These are phyloP conservation scores for Mycena crocata DNA, from an alignment of 768 basidiomycete genomes.

Conservation along the genomic window DNA sequence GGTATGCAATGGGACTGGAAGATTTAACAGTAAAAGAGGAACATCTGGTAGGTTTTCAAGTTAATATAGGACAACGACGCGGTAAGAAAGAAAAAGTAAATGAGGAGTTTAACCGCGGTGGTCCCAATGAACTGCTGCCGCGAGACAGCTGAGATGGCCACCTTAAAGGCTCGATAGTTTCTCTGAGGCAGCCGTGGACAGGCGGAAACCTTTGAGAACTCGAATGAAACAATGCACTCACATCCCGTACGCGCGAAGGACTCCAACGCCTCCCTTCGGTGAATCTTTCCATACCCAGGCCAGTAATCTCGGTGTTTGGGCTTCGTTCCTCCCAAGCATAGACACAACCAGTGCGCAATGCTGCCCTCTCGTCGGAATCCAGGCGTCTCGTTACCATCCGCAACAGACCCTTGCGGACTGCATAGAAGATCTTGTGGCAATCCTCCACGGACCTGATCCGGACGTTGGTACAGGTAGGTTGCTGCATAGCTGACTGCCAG, in stretches of 20 bases:
- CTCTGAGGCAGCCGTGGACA: too few species aligned
- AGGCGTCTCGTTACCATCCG: conserved; percentile 82
- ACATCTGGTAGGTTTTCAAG: conserved; percentile 64
- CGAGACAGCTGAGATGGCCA: too few species aligned
- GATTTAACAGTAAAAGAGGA: conserved; percentile 88
- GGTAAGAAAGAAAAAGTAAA: too few species aligned
- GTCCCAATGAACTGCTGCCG: too few species aligned
- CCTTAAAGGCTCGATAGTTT: too few species aligned
- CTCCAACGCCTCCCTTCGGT: conserved; percentile 89
- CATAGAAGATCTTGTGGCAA: conserved; percentile 86
- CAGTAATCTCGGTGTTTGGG: conserved; percentile 79
- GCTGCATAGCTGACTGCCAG: conserved; percentile 55
- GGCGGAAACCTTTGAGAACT: too few species aligned
- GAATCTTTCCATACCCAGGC: conserved; percentile 86
- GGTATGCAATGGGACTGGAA: conserved; percentile 62
- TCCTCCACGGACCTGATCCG: conserved; percentile 83
- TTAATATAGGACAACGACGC: conserved; percentile 9
- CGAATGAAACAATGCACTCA: conserved; percentile 50
- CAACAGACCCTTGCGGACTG: conserved; percentile 69
- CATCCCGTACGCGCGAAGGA: conserved; percentile 85
- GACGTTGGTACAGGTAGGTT: conserved; percentile 76
- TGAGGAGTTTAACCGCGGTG: too few species aligned
- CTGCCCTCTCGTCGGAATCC: conserved; percentile 79
- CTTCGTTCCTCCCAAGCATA: conserved; percentile 84
- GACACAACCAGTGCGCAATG: conserved; percentile 63